phyloP scores from a whole-genome alignment of 805 yeast species.

The Sugiyamaella valdiviana region DNA sequence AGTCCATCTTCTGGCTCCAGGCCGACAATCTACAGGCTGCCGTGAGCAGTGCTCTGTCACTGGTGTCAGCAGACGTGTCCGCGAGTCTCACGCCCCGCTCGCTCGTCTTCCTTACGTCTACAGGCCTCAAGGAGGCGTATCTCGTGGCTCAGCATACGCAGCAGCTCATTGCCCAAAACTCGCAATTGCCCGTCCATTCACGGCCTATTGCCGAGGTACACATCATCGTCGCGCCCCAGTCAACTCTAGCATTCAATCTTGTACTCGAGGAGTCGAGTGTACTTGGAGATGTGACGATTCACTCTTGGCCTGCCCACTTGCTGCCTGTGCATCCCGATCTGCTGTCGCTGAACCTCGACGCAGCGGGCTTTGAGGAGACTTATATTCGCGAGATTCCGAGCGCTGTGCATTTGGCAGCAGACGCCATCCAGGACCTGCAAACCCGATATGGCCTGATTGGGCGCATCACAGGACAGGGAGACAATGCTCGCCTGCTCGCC shows the following conservation, averaged over 20 bases:
- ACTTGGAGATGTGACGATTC: conserved; percentile 36
- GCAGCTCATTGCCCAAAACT: not conserved
- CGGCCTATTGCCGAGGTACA: conserved; percentile 20
- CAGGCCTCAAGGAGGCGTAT: conserved; percentile 4
- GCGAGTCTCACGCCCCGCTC: not conserved
- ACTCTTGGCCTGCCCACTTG: conserved; percentile 41
- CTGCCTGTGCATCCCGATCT: conserved; percentile 38
- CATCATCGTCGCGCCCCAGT: conserved; percentile 25
- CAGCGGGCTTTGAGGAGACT: conserved; percentile 36
- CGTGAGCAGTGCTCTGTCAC: not conserved
- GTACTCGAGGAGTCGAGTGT: conserved; percentile 34
- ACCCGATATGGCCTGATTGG: conserved; percentile 41
- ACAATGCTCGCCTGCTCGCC: conserved; percentile 44
- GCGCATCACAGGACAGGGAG: conserved; percentile 56
- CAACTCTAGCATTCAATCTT: conserved; percentile 23
- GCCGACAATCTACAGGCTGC: conserved; percentile 14
- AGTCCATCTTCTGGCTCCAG: conserved; percentile 43
- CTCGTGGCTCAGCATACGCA: conserved; percentile 20
- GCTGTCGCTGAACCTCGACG: conserved; percentile 37
- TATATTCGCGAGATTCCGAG: conserved; percentile 42
- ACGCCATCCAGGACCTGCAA: conserved; percentile 44
- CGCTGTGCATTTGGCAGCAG: conserved; percentile 44
- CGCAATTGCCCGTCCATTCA: not conserved
- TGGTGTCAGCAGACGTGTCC: not conserved
- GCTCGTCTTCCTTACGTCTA: not conserved